Base-by-base conservation (phyloP, 2,329 filamentous ascomycete genomes). In the Talaromyces marneffei region DNA sequence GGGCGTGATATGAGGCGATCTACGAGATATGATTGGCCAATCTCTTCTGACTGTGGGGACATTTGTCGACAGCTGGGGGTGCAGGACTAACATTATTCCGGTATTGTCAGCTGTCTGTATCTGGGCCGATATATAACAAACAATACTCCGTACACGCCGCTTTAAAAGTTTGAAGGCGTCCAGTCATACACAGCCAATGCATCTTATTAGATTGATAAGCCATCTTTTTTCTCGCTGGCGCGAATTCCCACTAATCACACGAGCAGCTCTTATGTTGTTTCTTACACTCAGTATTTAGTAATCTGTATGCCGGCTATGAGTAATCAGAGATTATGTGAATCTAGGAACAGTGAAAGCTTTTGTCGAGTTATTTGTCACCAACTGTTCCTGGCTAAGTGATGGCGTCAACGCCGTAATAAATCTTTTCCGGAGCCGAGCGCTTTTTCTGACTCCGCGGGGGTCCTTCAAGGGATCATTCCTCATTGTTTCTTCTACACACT, bases 331-430 rank as follows among this genome's bases (percentile, higher is more conserved):
- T 23, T 16, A 1, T 6, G 3, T 14, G 10, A 14, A 10, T 8
- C 3, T 29, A 29, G 8, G n/a, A 29, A 31, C 7, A 29, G n/a
- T n/a, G n/a, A n/a, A n/a, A n/a, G n/a, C n/a, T n/a, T n/a, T 50
- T 18, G 25, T 18, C 25, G n/a, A 27, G 42, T n/a, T 8, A 9
- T 14, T n/a, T 9, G 20, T 48, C 23, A 48, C 12, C 14, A 18
- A 16, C 12, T 50, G 14, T 50, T 29, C 44, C 29, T 20, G 4
- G n/a, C 27, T 20, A 33, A 7, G n/a, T 8, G 59, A 64, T 64
- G 60, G 62, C 60, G 62, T 64, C 62, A 64, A 53, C 53, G 9
- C 50, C 62, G 62, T 62, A 64, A 59, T 29, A 64, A 64, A 59
- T 48, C 56, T 64, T 64, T 62, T 64, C 62, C 62, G 62, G 33